These are phyloP conservation scores for Paramarasmius palmivorus DNA, from an alignment of 1,284 basidiomycete species.

Conservation along the genomic window DNA sequence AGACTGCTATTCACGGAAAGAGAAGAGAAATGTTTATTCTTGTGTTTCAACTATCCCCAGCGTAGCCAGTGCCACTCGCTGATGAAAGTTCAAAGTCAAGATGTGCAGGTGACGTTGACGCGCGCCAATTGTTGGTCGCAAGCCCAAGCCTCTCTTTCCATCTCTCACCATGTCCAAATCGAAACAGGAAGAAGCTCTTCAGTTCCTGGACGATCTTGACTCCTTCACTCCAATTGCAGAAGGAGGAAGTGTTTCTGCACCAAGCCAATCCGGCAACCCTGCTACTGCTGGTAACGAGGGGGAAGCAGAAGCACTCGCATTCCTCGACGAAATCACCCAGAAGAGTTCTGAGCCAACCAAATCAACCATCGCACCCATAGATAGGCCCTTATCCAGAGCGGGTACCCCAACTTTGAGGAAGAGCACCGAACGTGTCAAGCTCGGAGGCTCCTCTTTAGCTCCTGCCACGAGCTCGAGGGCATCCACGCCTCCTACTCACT, in stretches of 20 bases:
- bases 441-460: conserved; percentile 45
- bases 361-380: conserved; percentile 50
- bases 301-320: conserved; percentile 85
- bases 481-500: conserved; percentile 29
- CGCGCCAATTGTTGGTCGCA: too few relatives aligned
- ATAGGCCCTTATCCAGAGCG: conserved; percentile 63
- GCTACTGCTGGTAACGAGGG: conserved; percentile 38
- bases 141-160: too few relatives aligned
- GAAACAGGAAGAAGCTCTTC: conserved; percentile 87
- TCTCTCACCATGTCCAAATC: conserved; percentile 55
- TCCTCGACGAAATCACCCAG: conserved; percentile 93
- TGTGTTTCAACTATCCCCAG: too few relatives aligned
- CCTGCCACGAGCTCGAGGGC: conserved; percentile 20
- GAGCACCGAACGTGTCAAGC: conserved; percentile 73
- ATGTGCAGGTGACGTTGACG: too few relatives aligned
- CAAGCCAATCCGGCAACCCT: conserved; percentile 23
- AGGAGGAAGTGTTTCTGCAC: conserved; percentile 22
- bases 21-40: too few relatives aligned
- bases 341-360: conserved; percentile 79
- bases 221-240: conserved; percentile 51
- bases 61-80: too few relatives aligned
- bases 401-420: conserved; percentile 74
- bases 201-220: conserved; percentile 89
- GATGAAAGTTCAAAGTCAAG: too few relatives aligned
- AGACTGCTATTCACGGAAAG: too few relatives aligned